These are phyloP conservation scores for Solanum pimpinellifolium DNA, from an alignment of 257 asterid species.

Conservation along the genomic window DNA sequence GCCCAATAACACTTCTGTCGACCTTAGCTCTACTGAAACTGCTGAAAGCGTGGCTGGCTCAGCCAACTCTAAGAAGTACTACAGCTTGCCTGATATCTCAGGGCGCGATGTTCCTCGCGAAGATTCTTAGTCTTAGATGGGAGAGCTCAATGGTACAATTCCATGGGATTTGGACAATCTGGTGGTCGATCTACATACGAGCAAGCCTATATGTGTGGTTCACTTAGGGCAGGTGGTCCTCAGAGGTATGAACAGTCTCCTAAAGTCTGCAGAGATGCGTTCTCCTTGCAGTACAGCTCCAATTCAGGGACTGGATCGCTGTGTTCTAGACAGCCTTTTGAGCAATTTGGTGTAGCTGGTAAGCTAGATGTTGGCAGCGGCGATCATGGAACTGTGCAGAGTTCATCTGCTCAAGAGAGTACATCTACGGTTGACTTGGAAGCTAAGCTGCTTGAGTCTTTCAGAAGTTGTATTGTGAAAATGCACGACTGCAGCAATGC, in stretches of 20 bases:
- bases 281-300: slow-evolving; percentile 39
- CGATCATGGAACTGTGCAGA: neutral
- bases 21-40: slow-evolving; percentile 33
- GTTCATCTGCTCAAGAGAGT: slow-evolving; percentile 32
- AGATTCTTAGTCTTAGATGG: slow-evolving; percentile 27
- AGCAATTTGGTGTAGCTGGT: slow-evolving; percentile 85
- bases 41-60: slow-evolving; percentile 25
- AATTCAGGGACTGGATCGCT: slow-evolving; percentile 43
- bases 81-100: slow-evolving; percentile 87
- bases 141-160: slow-evolving; percentile 32
- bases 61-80: slow-evolving; percentile 51
- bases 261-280: slow-evolving; percentile 48
- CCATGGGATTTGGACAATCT: slow-evolving; percentile 36
- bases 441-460: slow-evolving; percentile 72
- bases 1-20: slow-evolving; percentile 39
- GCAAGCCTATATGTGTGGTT: slow-evolving; percentile 21
- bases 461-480: slow-evolving; percentile 70
- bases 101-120: slow-evolving; percentile 51
- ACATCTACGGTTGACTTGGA: slow-evolving; percentile 41
- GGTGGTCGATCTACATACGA: slow-evolving; percentile 24
- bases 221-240: slow-evolving; percentile 40
- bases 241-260: slow-evolving; percentile 43
- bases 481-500: slow-evolving; percentile 63
- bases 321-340: slow-evolving; percentile 84
- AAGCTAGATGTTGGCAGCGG: slow-evolving; percentile 17